Conservation (phyloP, 352 stramenopile species). For the Phytophthora multivora region DNA sequence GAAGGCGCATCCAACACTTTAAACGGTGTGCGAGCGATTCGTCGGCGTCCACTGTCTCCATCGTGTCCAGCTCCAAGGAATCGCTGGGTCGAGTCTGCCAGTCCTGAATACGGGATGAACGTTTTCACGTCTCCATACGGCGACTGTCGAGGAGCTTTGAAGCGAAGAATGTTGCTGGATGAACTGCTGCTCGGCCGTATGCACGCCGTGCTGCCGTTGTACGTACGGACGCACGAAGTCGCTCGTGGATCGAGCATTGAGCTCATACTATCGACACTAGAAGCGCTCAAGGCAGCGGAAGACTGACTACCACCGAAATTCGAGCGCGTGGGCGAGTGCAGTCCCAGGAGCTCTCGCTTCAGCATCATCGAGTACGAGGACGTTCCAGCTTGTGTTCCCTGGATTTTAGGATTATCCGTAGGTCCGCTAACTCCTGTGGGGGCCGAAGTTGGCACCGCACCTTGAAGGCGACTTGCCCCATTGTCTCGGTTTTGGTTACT, state of each 20-base stretch:
- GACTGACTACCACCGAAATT: constrained; percentile 28
- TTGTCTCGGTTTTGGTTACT: constrained; percentile 34
- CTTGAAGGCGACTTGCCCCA: constrained; percentile 2
- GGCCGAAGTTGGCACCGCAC: constrained; percentile 1
- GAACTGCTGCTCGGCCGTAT: constrained; percentile 34
- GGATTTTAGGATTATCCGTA: constrained; percentile 27
- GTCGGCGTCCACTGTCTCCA: constrained; percentile 43
- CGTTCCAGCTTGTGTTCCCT: constrained; percentile 3
- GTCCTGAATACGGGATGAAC: constrained; percentile 49
- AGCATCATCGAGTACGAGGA: constrained; percentile 79
- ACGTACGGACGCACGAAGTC: constrained; percentile 32
- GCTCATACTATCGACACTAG: constrained; percentile 30
- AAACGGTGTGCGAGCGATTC: constrained; percentile 94
- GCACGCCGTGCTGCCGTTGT: constrained; percentile 35
- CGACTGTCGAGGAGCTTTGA: constrained; percentile 68
- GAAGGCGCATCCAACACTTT: constrained; percentile 97
- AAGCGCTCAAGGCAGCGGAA: constrained; percentile 19
- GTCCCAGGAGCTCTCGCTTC: constrained; percentile 74
- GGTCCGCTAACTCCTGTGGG: constrained; percentile 1
- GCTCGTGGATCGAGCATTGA: constrained; percentile 33
- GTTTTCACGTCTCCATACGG: constrained; percentile 66
- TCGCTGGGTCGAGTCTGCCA: constrained; percentile 47
- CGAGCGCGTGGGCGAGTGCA: constrained; percentile 47
- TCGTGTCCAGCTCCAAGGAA: constrained; percentile 22
- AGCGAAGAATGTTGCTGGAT: constrained; percentile 74